These are phyloP conservation scores for Tubosaeta brunneosetosa DNA, from an alignment of 768 basidiomycete species.

Conservation along the genomic window DNA sequence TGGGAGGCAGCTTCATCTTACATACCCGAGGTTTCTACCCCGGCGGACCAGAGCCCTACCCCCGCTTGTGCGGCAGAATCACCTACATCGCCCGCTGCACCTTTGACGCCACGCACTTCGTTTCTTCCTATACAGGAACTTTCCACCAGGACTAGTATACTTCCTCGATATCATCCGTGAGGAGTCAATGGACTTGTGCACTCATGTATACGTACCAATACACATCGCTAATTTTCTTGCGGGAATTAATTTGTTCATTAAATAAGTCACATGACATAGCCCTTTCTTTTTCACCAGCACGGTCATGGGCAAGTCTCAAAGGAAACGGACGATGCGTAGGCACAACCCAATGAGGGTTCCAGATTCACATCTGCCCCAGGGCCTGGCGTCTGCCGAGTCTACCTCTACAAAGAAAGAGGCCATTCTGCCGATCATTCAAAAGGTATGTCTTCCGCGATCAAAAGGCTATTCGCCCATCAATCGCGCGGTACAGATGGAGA, in stretches of 20 bases:
- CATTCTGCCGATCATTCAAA: slow-evolving; percentile 85
- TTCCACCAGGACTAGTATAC: slow-evolving; percentile 15
- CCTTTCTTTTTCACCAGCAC: background rate
- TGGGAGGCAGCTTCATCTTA: slow-evolving; percentile 17
- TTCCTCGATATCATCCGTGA: slow-evolving; percentile 29
- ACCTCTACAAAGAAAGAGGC: slow-evolving; percentile 72
- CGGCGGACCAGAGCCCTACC: slow-evolving; percentile 4
- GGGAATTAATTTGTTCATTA: background rate
- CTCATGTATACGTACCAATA: slow-evolving; percentile 17
- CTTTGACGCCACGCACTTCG: slow-evolving; percentile 2
- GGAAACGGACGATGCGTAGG: slow-evolving; percentile 76
- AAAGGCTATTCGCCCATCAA: background rate
- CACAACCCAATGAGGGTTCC: slow-evolving; percentile 95
- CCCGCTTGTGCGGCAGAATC: background rate
- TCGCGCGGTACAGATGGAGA: slow-evolving; percentile 54
- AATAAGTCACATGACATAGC: background rate
- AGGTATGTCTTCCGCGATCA: slow-evolving; percentile 44
- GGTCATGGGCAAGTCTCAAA: slow-evolving; percentile 89
- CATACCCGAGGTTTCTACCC: background rate
- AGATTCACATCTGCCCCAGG: slow-evolving; percentile 84
- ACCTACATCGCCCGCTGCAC: background rate
- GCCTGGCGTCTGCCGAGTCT: slow-evolving; percentile 68
- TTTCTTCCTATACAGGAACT: slow-evolving; percentile 1
- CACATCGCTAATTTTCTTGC: slow-evolving; percentile 20
- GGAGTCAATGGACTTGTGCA: slow-evolving; percentile 6